These are phyloP conservation scores for Populus tomentosa DNA, from an alignment of 441 rosid genomes.

Conservation along the genomic window DNA sequence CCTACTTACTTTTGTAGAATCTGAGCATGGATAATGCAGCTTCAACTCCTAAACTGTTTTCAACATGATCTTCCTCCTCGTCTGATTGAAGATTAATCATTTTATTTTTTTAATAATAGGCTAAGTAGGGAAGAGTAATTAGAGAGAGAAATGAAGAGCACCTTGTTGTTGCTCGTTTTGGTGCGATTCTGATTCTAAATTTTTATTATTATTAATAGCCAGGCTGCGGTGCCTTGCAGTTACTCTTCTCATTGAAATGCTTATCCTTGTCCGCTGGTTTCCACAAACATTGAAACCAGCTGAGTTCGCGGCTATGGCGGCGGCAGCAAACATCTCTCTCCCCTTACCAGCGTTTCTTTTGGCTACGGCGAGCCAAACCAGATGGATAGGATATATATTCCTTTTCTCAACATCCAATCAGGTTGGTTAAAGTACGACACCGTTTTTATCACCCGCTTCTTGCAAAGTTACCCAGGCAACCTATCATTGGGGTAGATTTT, in stretches of 20 bases:
- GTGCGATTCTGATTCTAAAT: background rate
- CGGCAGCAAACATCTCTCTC: background rate
- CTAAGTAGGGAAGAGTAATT: background rate
- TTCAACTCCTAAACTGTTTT: conserved; percentile 54
- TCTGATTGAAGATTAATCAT: conserved; percentile 21
- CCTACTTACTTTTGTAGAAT: conserved; percentile 74
- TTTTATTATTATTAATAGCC: background rate
- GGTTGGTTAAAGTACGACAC: too few relatives aligned
- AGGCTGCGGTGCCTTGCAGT: background rate
- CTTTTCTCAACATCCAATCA: too few relatives aligned
- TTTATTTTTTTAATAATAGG: background rate
- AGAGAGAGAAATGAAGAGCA: background rate
- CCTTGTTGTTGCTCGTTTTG: background rate
- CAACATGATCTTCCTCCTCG: conserved; percentile 25
- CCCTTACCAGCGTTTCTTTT: background rate
- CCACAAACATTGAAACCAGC: background rate
- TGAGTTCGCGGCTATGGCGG: background rate
- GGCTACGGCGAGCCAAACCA: background rate
- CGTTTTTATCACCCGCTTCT: too few relatives aligned
- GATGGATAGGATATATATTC: background rate
- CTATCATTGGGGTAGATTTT: too few relatives aligned
- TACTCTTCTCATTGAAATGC: background rate
- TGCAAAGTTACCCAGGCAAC: too few relatives aligned
- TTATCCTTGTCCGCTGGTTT: background rate
- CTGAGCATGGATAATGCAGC: conserved; percentile 68